Evolutionary conservation across 2,329 filamentous ascomycete species (phyloP).

Genomic region (Mycosphaerelloides madeirae): DNA sequence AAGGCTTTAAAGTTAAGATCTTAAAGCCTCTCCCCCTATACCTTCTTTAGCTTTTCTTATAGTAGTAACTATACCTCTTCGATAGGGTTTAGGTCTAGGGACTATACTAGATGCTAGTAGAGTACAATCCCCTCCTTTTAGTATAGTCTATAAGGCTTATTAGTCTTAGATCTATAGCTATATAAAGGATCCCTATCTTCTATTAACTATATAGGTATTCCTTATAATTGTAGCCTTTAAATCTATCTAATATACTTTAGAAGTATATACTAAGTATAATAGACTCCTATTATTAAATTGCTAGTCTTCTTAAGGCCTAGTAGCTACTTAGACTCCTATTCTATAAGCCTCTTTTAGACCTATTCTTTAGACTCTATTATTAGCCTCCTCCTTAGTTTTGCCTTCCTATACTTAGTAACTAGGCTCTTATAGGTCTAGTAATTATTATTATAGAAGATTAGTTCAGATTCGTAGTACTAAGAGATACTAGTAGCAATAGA

Average conservation of each 20-base stretch:
- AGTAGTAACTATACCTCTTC: constrained; percentile 2
- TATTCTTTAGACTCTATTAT: neutral
- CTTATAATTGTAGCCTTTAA: neutral
- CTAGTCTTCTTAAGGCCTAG: too few species aligned
- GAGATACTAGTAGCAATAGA: neutral
- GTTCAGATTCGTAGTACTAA: too few species aligned
- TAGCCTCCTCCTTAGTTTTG: neutral
- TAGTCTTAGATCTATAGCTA: neutral
- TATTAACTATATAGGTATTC: constrained; percentile 1
- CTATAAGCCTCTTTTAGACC: too few species aligned
- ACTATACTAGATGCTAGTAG: too few species aligned
- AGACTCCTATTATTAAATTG: too few species aligned
- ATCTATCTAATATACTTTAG: too few species aligned
- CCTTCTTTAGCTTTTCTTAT: constrained; percentile 1
- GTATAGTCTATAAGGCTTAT: neutral
- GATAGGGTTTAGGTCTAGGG: neutral
- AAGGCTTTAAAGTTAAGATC: neutral
- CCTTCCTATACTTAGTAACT: neutral
- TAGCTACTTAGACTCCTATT: too few species aligned
- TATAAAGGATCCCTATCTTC: constrained; percentile 1
- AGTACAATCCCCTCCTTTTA: neutral
- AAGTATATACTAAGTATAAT: too few species aligned
- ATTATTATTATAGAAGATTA: constrained; percentile 2
- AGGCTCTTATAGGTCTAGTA: neutral
- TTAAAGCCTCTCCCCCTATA: neutral